A percentile compares a stretch with the other conserved stretches of the same genome.
These are phyloP conservation scores for Scorias spongiosa DNA, from an alignment of 2,329 filamentous ascomycete species.

Conservation along the genomic window DNA sequence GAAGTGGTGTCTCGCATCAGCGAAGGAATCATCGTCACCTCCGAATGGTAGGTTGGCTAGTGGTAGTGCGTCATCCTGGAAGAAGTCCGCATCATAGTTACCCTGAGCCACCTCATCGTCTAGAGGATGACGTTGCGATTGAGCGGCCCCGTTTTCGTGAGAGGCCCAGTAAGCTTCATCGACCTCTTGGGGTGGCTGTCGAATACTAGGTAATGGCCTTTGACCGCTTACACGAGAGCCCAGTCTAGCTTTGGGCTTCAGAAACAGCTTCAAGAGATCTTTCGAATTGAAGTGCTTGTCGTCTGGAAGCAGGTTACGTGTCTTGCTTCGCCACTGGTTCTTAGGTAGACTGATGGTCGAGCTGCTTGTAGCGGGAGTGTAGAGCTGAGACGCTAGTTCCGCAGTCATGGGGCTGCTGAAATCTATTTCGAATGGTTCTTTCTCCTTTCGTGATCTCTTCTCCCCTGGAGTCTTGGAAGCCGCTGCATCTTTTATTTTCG, in stretches of 20 bases:
- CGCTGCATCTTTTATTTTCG: constrained; percentile 63
- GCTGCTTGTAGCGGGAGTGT: constrained; percentile 67
- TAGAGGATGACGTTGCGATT: constrained; percentile 15
- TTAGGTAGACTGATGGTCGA: constrained; percentile 74
- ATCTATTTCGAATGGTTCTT: constrained; percentile 90
- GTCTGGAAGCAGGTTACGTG: constrained; percentile 81
- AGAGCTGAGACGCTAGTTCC: constrained; percentile 57
- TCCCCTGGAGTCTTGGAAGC: constrained; percentile 40
- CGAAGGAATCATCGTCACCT: constrained; percentile 56
- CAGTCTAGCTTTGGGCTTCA: constrained; percentile 84
- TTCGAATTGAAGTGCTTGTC: constrained; percentile 97
- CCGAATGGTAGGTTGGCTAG: constrained; percentile 34
- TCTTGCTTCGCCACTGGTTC: constrained; percentile 91
- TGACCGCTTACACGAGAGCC: constrained; percentile 41
- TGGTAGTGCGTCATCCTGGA: constrained; percentile 70
- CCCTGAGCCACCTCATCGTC: constrained; percentile 42
- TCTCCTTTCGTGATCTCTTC: constrained; percentile 81
- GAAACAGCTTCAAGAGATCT: constrained; percentile 74
- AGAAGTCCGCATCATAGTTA: constrained; percentile 95
- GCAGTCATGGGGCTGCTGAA: constrained; percentile 63
- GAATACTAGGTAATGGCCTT: constrained; percentile 16
- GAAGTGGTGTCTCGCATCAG: constrained; percentile 66
- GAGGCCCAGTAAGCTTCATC: constrained; percentile 92
- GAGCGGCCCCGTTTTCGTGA: constrained; percentile 37
- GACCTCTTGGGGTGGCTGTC: constrained; percentile 46